Evolutionary conservation across 257 asterid genomes (phyloP), one percentile per base, ranked within the genome.

Genomic region (Solanum chaucha): DNA sequence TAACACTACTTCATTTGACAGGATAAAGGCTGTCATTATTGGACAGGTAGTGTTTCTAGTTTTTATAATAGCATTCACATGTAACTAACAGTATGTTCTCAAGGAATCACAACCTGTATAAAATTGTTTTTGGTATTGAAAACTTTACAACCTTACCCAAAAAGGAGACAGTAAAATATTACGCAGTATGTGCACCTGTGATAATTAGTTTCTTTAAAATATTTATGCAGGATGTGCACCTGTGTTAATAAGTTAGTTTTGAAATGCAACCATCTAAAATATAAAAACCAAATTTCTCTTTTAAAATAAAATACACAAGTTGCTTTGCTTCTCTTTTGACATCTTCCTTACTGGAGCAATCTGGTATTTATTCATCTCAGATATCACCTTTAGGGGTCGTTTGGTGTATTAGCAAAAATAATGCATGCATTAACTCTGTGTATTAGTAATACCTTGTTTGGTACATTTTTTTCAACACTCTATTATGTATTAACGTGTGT

Each of bases 11-110:
- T 91, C 98, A 28, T 93, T 97, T 84, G 94, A 94, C 89, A 75
- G 64, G 72, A 94, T 95, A 55, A 97, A 95, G 92, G 98, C 94
- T 8, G 99, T 95, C 84, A 97, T 97, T 85, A 93, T 97, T 83
- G 99, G 99, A 74, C 99, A 96, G 99, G 98, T 95, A 87, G 28
- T 83, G 44, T 41, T 88, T 83, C 65, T 36, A 22, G 80, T 46
- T 35, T 80, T 46, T 14, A 44, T 8, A 17, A 26, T 44, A 80
- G 40, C 65, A 80, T 26, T 80, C 38, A 46, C 40, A 14, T 80
- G 40, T 80, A 26, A 80, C 85, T 28, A 80, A 80, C 11, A 15
- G 67, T 46, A 15, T 15, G 67, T 28, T 44, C 84, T 41, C 67
- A 46, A 80, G 15, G 65, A 14, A 44, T 26, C 40, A 80, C 26